Base-by-base conservation (phyloP, 108 stramenopile species). In the Nitzschia sp. region DNA sequence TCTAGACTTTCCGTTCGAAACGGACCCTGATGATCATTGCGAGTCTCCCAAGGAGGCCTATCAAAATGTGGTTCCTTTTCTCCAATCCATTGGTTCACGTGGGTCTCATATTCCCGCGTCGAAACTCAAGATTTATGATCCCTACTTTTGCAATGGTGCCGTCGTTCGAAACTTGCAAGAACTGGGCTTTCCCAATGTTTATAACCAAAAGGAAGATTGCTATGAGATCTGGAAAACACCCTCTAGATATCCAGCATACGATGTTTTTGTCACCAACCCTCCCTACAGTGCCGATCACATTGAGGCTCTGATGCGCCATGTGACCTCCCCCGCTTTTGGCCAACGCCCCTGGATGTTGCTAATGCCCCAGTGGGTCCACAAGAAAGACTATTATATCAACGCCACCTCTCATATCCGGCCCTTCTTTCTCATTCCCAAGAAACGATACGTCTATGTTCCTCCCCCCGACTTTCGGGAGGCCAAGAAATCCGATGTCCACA, bases 61-160 rank as follows among this genome's bases (percentile, higher is more conserved):
- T 76, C 51, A 72, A 51, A 86, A 99, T 71, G 80, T 99, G 34
- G 70, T 76, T 3, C 86, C 93, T 15, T 56, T 96, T 17, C 75
- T 98, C 53, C 61, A 46, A 46, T 69, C 41, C 17, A 51, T 34
- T 39, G 53, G 52, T 0, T 57, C 25, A 53, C 52, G 62, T 24
- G 53, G 29, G 0, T 58, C 52, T 37, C 54, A 22, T 8, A 20
- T 59, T 29, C 6, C n/a, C 8, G 50, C 69, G 1, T 57, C 34
- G 1, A 10, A 24, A 2, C 59, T 77, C 52, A 53, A 21, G 19
- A 93, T 99, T 48, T 99, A 98, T 69, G 96, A 99, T 79, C 98
- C 98, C 6, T 99, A 97, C 80, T 99, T 76, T 77, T 99, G 98
- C 75, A 85, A 96, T 65, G 98, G 98, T 21, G 78, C 82, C 8